Evolutionary conservation across 108 stramenopile species (phyloP), one percentile per base, ranked within the genome.

Genomic region (Hondaea fermentalgiana): DNA sequence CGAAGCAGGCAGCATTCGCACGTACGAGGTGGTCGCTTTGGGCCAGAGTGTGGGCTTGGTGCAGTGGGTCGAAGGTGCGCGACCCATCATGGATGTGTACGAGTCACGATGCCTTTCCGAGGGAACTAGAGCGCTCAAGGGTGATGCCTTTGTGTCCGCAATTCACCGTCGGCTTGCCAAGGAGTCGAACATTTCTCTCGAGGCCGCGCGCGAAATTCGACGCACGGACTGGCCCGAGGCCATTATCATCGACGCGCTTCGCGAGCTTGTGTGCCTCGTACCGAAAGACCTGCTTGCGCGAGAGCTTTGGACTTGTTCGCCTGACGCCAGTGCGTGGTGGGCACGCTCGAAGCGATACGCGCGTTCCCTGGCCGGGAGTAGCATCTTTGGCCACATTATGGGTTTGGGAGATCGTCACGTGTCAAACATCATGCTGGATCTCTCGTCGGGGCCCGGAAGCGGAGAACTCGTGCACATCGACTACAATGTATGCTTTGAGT

Each of bases 331-430:
- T 0, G 55, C 57, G 21, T 90, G 43, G 51, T 57, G 59, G 43
- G 57, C 4, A 6, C 35, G 57, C 17, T 28, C 60, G 28, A 14
- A 42, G 25, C 43, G 57, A n/a, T 90, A 47, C 71, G 57, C 88
- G 49, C 28, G n/a, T n/a, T 44, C 59, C 5, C 6, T 69, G 8
- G 90, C 87, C 55, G 53, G 55, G 59, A 59, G 55, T 4, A 44
- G 57, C 47, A 87, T 87, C 57, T 25, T 59, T 10, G 87, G 59
- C 42, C 57, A 87, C 23, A 90, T 94, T 16, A 76, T 95, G 51
- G 94, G 94, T 6, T 87, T 95, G 43, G 94, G 94, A 19, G 94
- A 95, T 87, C 91, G 94, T 14, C 94, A 95, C 92, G 93, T 93
- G 6, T 91, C 90, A 17, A 95, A 95, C 88, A 71, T 95, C 29